A percentile compares a stretch with the other conserved stretches of the same genome.
These are phyloP conservation scores for Boletus patriciae DNA, from an alignment of 768 basidiomycete genomes.

Conservation along the genomic window DNA sequence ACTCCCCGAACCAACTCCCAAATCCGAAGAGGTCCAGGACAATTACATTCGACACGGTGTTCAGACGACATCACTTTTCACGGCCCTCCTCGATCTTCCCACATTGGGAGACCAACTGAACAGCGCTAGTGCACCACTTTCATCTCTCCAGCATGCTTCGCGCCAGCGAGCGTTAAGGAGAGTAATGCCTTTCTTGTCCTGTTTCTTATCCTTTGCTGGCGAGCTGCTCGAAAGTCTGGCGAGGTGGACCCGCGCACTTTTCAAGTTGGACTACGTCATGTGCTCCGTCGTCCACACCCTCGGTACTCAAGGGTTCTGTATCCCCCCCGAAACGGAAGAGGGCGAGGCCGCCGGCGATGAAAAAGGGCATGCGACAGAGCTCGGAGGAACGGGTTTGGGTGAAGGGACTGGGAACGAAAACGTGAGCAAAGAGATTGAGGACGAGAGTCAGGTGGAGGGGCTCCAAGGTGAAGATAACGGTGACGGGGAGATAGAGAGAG, in stretches of 20 bases:
- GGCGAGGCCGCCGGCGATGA: constrained; percentile 49
- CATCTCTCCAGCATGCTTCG: constrained; percentile 32
- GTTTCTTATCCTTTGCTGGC: constrained; percentile 56
- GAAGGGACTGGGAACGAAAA: constrained; percentile 84
- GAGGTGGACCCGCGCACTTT: constrained; percentile 70
- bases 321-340: constrained; percentile 74
- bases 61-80: constrained; percentile 44
- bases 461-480: constrained; percentile 65
- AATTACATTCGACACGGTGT: constrained; percentile 54
- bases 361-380: constrained; percentile 38
- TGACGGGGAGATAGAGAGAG: constrained; percentile 30
- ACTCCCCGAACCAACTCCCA: constrained; percentile 8
- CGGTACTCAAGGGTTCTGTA: constrained; percentile 88
- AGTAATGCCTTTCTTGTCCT: constrained; percentile 71
- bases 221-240: constrained; percentile 57
- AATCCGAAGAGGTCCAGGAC: constrained; percentile 38
- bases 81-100: constrained; percentile 49
- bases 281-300: constrained; percentile 72
- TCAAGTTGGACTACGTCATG: constrained; percentile 82
- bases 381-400: constrained; percentile 84
- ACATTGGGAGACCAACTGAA: constrained; percentile 44
- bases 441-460: constrained; percentile 96
- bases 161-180: constrained; percentile 41
- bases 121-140: constrained; percentile 40
- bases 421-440: constrained; percentile 92